These are phyloP conservation scores for Boletus coccyginus DNA, from an alignment of 768 basidiomycete species.

Conservation along the genomic window DNA sequence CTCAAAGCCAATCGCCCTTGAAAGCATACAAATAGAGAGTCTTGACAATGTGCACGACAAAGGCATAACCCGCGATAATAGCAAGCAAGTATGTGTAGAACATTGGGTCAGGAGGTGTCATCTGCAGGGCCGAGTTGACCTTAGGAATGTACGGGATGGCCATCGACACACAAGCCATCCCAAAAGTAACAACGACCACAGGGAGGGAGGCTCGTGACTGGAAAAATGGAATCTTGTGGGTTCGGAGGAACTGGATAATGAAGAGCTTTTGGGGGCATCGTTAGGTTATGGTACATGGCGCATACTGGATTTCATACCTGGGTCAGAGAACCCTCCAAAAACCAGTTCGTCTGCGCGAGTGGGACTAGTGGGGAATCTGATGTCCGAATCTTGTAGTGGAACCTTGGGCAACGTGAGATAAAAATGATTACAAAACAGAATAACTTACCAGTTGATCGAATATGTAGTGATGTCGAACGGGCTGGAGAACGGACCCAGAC, in stretches of 20 bases:
- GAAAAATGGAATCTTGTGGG: conserved; percentile 30
- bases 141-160: conserved; percentile 34
- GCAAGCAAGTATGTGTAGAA: conserved; percentile 27
- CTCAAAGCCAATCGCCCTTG: conserved; percentile 31
- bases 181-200: conserved; percentile 29
- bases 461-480: conserved; percentile 34
- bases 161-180: conserved; percentile 32
- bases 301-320: conserved; percentile 24
- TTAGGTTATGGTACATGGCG: background rate
- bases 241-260: conserved; percentile 33
- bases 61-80: conserved; percentile 22
- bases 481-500: conserved; percentile 36
- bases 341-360: conserved; percentile 37
- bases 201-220: conserved; percentile 30
- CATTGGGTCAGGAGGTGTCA: conserved; percentile 29
- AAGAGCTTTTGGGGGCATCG: conserved; percentile 22
- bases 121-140: conserved; percentile 25
- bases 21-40: conserved; percentile 25
- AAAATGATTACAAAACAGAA: background rate
- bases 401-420: conserved; percentile 17
- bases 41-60: conserved; percentile 28
- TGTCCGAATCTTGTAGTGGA: conserved; percentile 30
- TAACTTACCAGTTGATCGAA: conserved; percentile 30
- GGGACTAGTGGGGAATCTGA: conserved; percentile 27
- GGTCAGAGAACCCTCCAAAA: conserved; percentile 35